Conservation (phyloP, 2,329 filamentous ascomycete genomes). For the Corinectria fuckeliana region DNA sequence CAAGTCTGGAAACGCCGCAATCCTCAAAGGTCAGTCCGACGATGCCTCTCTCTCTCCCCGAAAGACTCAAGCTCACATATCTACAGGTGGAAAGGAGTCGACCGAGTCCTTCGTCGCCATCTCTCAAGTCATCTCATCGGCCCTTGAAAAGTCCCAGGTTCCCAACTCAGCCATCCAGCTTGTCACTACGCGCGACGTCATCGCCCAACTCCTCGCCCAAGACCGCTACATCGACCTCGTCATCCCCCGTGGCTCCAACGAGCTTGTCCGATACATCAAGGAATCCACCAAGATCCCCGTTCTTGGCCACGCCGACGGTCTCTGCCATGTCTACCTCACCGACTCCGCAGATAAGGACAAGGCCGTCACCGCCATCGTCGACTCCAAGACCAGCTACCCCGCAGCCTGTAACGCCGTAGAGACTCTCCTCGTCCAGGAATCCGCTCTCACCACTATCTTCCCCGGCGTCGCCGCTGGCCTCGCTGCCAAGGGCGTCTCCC, state of each 20-base stretch:
- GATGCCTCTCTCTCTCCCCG: background rate
- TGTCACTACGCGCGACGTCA: slow-evolving; percentile 89
- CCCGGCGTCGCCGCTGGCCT: slow-evolving; percentile 77
- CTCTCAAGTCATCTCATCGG: slow-evolving; percentile 80
- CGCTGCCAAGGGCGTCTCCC: slow-evolving; percentile 75
- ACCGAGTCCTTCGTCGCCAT: slow-evolving; percentile 95
- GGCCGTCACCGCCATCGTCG: slow-evolving; percentile 79
- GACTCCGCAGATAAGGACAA: slow-evolving; percentile 75
- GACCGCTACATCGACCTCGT: slow-evolving; percentile 93
- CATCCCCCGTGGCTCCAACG: slow-evolving; percentile 89
- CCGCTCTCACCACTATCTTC: slow-evolving; percentile 70
- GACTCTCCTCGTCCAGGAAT: slow-evolving; percentile 83
- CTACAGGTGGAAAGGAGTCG: slow-evolving; percentile 87
- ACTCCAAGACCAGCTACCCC: slow-evolving; percentile 93
- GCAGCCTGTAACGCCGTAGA: slow-evolving; percentile 96
- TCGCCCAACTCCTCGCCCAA: slow-evolving; percentile 84
- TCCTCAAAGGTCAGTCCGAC: slow-evolving; percentile 78
- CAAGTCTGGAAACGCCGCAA: slow-evolving; percentile 96
- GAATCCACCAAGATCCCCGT: slow-evolving; percentile 92
- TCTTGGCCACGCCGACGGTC: slow-evolving; percentile 91
- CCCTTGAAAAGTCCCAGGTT: slow-evolving; percentile 74
- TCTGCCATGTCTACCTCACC: slow-evolving; percentile 88
- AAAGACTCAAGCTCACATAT: background rate
- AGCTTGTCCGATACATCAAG: slow-evolving; percentile 90
- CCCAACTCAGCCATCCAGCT: slow-evolving; percentile 90